Conservation (phyloP, 2,329 filamentous ascomycete genomes). For the Bipolaris zeicola region DNA sequence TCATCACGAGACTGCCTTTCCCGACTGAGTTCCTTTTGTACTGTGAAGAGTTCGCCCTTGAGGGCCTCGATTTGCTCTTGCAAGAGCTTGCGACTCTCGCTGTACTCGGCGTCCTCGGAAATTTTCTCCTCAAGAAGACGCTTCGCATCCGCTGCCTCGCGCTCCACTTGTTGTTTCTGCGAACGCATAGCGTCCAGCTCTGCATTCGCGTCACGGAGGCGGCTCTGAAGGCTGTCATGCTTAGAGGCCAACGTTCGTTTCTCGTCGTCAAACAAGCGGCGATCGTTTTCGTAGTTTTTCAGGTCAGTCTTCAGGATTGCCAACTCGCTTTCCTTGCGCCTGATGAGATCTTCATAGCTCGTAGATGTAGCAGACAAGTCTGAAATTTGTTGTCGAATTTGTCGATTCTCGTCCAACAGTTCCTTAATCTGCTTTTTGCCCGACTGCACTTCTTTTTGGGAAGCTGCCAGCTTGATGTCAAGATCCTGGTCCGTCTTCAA, state of each 20-base stretch:
- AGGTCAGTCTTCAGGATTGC: conserved; percentile 83
- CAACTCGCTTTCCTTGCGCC: conserved; percentile 92
- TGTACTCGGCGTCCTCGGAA: conserved; percentile 85
- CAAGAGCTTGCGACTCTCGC: conserved; percentile 77
- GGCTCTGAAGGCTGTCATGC: conserved; percentile 76
- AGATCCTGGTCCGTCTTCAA: conserved; percentile 86
- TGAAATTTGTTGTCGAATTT: conserved; percentile 81
- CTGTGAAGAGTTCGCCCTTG: conserved; percentile 81
- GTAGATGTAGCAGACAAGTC: conserved; percentile 90
- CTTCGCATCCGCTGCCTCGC: conserved; percentile 88
- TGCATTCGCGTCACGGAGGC: conserved; percentile 83
- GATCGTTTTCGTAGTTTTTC: conserved; percentile 81
- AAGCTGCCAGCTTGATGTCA: conserved; percentile 78
- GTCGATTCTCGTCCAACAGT: conserved; percentile 77
- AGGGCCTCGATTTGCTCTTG: conserved; percentile 87
- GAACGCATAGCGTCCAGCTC: conserved; percentile 86
- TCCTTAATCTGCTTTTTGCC: conserved; percentile 76
- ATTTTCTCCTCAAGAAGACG: conserved; percentile 84
- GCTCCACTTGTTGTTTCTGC: conserved; percentile 81
- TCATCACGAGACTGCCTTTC: conserved; percentile 94
- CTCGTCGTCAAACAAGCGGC: conserved; percentile 77
- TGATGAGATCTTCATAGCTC: conserved; percentile 91
- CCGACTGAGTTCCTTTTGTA: conserved; percentile 85
- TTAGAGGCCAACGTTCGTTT: conserved; percentile 72
- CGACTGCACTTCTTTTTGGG: conserved; percentile 79